Base-by-base conservation (phyloP, 345 rosid species). In the Eucalyptus cloeziana region DNA sequence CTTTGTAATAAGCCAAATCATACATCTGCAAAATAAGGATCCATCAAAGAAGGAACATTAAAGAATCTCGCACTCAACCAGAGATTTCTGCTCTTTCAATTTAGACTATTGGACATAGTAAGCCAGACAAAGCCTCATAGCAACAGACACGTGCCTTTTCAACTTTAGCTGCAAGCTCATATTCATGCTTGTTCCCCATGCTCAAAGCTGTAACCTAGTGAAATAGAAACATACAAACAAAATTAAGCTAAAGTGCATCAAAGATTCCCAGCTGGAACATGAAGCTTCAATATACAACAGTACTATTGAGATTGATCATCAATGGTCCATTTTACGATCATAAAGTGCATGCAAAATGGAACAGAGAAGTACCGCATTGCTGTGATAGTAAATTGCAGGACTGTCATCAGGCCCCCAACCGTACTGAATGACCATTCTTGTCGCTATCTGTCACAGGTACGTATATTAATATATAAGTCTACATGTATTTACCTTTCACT, bases 381-480 rank as follows among this genome's bases (percentile, higher is more conserved):
- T 94, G 52, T 94, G 94, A 86, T 94, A 94, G 95, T 96, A 96
- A 56, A 96, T 93, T 50, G 97, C 99, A 71, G 98, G 97, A 93
- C 96, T 95, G 91, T 96, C 99, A 91, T 97, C 98, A 44, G 99
- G 99, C 45, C 99, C 99, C 99, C 99, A 96, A 22, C 98, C 99
- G 90, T 96, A 97, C 88, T 96, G 98, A 93, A 96, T 95, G 92
- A 97, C 99, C 99, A 97, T 97, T 87, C 98, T 89, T 88, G 99
- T 96, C 45, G 99, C 99, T 90, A 96, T 96, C 98, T 96, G 95
- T 92, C 86, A 90, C 88, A 90, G 15, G 14, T 19, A 10, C 7
- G 9, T 11, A 76, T 43, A 40, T 10, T 37, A 40, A 22, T 10
- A 40, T 76, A 76, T 40, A 43, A 7, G 27, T 76, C 83, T 40